phyloP scores from a whole-genome alignment of 805 yeast genomes.

The Candida michaelii region DNA sequence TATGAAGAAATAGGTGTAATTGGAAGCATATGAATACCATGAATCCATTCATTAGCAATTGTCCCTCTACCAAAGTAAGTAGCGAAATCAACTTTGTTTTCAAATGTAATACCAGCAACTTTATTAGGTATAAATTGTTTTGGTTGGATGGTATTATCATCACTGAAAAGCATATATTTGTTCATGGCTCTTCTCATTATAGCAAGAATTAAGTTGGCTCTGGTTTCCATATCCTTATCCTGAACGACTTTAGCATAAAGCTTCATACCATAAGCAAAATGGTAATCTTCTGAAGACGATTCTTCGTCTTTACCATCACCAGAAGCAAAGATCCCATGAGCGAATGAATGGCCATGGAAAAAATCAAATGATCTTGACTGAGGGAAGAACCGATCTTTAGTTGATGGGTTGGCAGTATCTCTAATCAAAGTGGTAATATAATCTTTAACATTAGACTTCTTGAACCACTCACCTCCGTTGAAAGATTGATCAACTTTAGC shows the following conservation, averaged over 20 bases:
- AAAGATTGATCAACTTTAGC: constrained; percentile 50
- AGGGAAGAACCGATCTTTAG: constrained; percentile 58
- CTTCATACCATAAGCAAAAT: constrained; percentile 66
- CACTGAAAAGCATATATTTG: constrained; percentile 53
- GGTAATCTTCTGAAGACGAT: constrained; percentile 72
- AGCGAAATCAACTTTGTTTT: constrained; percentile 69
- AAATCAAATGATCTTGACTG: constrained; percentile 70
- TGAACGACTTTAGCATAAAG: constrained; percentile 60
- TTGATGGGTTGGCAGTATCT: constrained; percentile 64
- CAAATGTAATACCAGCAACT: constrained; percentile 73
- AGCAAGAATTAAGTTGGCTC: constrained; percentile 62
- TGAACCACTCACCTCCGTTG: constrained; percentile 29
- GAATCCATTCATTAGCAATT: constrained; percentile 59
- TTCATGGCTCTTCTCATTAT: constrained; percentile 55
- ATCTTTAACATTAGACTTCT: constrained; percentile 32
- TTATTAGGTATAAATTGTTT: constrained; percentile 55
- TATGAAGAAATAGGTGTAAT: constrained; percentile 66
- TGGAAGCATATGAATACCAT: constrained; percentile 78
- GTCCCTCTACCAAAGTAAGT: constrained; percentile 74
- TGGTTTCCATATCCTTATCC: constrained; percentile 49
- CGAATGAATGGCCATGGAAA: constrained; percentile 79
- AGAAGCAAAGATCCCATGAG: constrained; percentile 66
- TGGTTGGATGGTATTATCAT: constrained; percentile 59
- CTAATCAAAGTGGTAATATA: constrained; percentile 63
- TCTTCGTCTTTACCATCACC: constrained; percentile 81